A percentile compares a stretch with the other conserved stretches of the same genome.
Conservation (phyloP, 1,284 basidiomycete species). For the Pyrrhoderma noxium region DNA sequence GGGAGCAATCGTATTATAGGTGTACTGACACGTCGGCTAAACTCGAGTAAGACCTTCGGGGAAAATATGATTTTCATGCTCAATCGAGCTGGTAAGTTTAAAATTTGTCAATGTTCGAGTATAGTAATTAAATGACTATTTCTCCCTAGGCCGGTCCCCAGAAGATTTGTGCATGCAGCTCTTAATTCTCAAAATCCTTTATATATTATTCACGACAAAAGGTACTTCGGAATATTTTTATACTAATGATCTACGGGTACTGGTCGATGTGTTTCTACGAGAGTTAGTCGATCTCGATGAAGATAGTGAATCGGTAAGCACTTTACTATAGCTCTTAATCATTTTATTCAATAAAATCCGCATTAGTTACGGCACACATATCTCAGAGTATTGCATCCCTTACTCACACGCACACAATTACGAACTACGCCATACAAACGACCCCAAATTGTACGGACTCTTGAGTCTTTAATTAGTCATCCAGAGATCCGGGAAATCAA, state of each 20-base stretch:
- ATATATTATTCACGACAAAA: constrained; percentile 89
- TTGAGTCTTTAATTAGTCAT: constrained; percentile 75
- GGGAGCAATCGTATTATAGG: constrained; percentile 73
- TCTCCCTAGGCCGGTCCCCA: constrained; percentile 75
- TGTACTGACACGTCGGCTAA: constrained; percentile 76
- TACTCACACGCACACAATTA: constrained; percentile 92
- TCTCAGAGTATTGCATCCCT: constrained; percentile 90
- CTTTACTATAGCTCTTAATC: constrained; percentile 6
- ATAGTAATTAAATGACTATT: no score
- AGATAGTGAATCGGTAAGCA: constrained; percentile 82
- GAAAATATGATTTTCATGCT: constrained; percentile 99
- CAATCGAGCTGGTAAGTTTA: constrained; percentile 78
- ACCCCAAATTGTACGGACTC: constrained; percentile 74
- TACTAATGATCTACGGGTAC: constrained; percentile 92
- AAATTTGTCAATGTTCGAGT: neutral
- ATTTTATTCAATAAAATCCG: constrained; percentile 7
- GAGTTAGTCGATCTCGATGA: constrained; percentile 90
- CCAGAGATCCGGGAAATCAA: constrained; percentile 76
- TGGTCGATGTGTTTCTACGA: constrained; percentile 94
- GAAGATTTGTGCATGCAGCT: constrained; percentile 95
- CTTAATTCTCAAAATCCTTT: constrained; percentile 90
- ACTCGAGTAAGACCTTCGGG: constrained; percentile 89
- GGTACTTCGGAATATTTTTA: constrained; percentile 97
- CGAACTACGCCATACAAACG: constrained; percentile 85
- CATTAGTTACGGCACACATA: constrained; percentile 90